Percentiles rank a stretch among this genome's conserved stretches.
Evolutionary conservation across 2,329 filamentous ascomycete genomes (phyloP).

Genomic region (Monosporascus sp.): DNA sequence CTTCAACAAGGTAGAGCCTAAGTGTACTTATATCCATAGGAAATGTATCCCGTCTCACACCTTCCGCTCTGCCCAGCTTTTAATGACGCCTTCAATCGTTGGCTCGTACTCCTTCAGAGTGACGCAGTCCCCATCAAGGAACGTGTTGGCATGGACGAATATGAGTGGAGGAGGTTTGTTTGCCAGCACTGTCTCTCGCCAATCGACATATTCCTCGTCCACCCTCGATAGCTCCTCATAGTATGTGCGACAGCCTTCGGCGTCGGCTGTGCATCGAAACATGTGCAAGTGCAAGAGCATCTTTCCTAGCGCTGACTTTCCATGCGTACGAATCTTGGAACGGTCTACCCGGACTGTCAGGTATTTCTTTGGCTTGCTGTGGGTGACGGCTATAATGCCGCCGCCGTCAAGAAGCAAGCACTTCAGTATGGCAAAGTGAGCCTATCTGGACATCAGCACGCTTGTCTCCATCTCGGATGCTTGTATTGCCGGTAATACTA

Average conservation of each 20-base stretch:
- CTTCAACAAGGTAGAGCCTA: not conserved
- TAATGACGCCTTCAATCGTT: constrained; percentile 47
- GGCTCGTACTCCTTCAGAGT: constrained; percentile 52
- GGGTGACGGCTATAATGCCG: constrained; percentile 46
- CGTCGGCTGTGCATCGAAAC: constrained; percentile 57
- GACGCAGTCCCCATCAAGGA: constrained; percentile 30
- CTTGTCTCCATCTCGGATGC: not conserved
- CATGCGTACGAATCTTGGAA: constrained; percentile 49
- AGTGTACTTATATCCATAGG: not conserved
- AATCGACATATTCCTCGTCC: constrained; percentile 43
- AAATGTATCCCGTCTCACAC: constrained; percentile 9
- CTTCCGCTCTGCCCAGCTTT: constrained; percentile 38
- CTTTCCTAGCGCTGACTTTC: constrained; percentile 50
- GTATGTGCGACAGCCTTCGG: constrained; percentile 43
- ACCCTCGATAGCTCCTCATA: constrained; percentile 55
- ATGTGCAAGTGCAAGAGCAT: constrained; percentile 57
- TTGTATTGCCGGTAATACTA: constrained; percentile 5
- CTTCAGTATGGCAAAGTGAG: constrained; percentile 57
- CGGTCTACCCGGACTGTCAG: constrained; percentile 51
- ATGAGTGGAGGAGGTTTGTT: constrained; percentile 52
- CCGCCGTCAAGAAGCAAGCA: constrained; percentile 49
- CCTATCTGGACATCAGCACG: constrained; percentile 33
- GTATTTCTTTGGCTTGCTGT: constrained; percentile 37
- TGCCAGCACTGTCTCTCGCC: constrained; percentile 49
- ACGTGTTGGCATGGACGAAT: constrained; percentile 62